Evolutionary conservation across 352 stramenopile species (phyloP), one percentile per base, ranked within the genome.

Genomic region (Phytophthora hybrid): DNA sequence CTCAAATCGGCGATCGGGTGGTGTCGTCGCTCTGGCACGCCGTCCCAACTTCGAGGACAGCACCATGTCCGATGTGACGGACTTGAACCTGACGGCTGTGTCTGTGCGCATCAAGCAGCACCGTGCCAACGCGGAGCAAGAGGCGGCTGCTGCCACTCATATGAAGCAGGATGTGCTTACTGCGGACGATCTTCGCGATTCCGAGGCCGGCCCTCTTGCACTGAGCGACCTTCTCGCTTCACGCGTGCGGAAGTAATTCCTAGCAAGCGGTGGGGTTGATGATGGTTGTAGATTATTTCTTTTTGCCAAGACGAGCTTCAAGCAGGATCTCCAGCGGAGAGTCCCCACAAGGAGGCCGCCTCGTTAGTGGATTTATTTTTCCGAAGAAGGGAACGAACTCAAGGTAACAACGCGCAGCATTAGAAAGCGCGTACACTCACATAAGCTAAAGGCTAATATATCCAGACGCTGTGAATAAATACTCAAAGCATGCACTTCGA

Each of bases 41-140:
- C 57, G n/a, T 51, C 61, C 72, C 19, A 77, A 73, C 52, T 74
- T 82, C n/a, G 59, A 60, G 4, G 60, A 80, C 59, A 85, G 39
- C 47, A 73, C 34, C 47, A 62, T 69, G 44, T 80, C 77, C 5
- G 66, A 71, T 21, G 69, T 80, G n/a, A 81, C 78, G 46, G 78
- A 85, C 31, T 44, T 85, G 37, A 85, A 87, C 59, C 79, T 89
- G n/a, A 88, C 80, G 10, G 80, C 81, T 47, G 81, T 90, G 3
- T 88, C 81, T 37, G 70, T 63, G 47, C 81, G 83, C 57, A 88
- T 90, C 52, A 85, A 84, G 60, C 77, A 88, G 41, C 81, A 88
- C 58, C 77, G 58, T 60, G 66, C 76, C 39, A 81, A 78, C 14
- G 77, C 59, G 18, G 66, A 76, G 26, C 66, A 81, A 19, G 73